These are phyloP conservation scores for Cenchrus fungigraminus DNA, from an alignment of 176 grass and related monocot species.

Conservation along the genomic window DNA sequence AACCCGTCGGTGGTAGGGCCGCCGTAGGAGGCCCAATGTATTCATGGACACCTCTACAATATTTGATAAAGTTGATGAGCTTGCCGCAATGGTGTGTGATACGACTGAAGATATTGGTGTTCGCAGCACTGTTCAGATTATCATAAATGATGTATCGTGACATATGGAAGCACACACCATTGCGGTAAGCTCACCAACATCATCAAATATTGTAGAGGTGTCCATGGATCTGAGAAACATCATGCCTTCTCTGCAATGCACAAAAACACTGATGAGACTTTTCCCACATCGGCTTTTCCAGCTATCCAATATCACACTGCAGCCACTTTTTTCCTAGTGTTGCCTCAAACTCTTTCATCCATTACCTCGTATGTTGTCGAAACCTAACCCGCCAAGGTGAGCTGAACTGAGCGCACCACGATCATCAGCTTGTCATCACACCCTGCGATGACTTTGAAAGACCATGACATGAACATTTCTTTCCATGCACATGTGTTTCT, in stretches of 20 bases:
- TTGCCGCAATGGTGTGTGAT: constrained; percentile 47
- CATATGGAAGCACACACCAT: constrained; percentile 70
- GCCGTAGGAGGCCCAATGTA: neutral
- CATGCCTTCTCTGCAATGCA: constrained; percentile 60
- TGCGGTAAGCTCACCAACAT: constrained; percentile 55
- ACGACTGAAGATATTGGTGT: constrained; percentile 69
- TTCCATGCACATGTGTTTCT: too few relatives aligned
- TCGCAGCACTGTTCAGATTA: constrained; percentile 69
- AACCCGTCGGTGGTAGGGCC: too few relatives aligned
- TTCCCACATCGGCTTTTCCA: constrained; percentile 65
- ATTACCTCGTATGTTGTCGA: too few relatives aligned
- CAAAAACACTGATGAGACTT: constrained; percentile 63
- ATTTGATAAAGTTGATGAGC: constrained; percentile 56
- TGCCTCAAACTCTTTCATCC: constrained; percentile 51
- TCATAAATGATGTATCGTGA: constrained; percentile 59
- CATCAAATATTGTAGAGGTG: constrained; percentile 53
- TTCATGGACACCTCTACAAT: constrained; percentile 66
- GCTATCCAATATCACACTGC: constrained; percentile 73
- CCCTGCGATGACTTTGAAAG: too few relatives aligned
- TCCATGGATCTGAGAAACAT: constrained; percentile 80
- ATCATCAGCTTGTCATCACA: too few relatives aligned
- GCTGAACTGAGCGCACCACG: too few relatives aligned
- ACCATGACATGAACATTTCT: too few relatives aligned
- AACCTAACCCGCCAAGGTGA: too few relatives aligned
- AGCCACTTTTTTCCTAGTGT: constrained; percentile 64